phyloP scores from a whole-genome alignment of 148 eudicot species.

The Polygonum aviculare region DNA sequence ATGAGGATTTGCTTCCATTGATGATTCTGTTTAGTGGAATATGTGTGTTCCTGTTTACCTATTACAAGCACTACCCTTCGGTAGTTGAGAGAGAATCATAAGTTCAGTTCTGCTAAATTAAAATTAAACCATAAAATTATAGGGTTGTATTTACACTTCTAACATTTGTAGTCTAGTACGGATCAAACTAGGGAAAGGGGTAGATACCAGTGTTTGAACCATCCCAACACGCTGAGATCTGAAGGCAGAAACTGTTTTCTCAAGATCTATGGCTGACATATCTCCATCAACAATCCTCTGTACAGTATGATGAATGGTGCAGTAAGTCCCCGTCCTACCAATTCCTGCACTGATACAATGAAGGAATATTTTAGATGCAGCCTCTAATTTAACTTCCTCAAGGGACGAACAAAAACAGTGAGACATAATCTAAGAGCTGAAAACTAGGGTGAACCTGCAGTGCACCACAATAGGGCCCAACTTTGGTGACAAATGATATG shows the following conservation, averaged over 20 bases:
- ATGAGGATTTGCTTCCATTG: background rate
- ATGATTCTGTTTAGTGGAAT: background rate
- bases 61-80: background rate
- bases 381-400: background rate
- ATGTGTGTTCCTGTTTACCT: background rate
- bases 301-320: conserved; percentile 70
- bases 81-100: background rate
- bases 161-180: background rate
- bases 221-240: conserved; percentile 91
- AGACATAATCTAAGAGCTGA: background rate
- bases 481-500: conserved; percentile 40
- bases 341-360: conserved; percentile 79
- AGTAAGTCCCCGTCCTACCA: conserved; percentile 96
- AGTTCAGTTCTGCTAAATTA: background rate
- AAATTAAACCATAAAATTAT: background rate
- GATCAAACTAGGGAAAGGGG: conserved; percentile 7
- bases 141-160: background rate
- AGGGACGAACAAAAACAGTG: background rate
- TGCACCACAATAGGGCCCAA: conserved; percentile 86
- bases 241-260: conserved; percentile 46
- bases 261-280: conserved; percentile 75
- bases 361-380: conserved; percentile 16
- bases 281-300: conserved; percentile 79
- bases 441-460: conserved; percentile 61
- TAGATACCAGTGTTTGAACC: conserved; percentile 87